These are phyloP conservation scores for Barnettozyma salicaria DNA, from an alignment of 805 yeast species.

Conservation along the genomic window DNA sequence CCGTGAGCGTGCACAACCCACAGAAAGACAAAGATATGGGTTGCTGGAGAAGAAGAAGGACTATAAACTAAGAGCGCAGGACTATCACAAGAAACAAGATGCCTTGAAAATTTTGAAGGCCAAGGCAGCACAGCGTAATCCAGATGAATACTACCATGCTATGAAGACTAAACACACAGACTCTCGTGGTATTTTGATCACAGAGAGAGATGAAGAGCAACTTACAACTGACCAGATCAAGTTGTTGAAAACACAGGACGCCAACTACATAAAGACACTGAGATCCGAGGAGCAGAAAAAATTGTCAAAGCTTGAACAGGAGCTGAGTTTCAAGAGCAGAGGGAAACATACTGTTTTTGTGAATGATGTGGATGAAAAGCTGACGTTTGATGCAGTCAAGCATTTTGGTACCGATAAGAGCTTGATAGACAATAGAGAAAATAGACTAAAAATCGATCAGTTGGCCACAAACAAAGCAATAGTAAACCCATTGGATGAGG, in stretches of 20 bases:
- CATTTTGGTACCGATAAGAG: conserved; percentile 67
- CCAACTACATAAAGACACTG: conserved; percentile 75
- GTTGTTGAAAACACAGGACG: conserved; percentile 84
- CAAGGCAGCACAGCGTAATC: conserved; percentile 72
- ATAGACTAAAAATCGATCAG: conserved; percentile 14
- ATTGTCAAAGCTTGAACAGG: conserved; percentile 45
- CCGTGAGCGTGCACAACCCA: conserved; percentile 85
- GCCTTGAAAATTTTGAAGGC: conserved; percentile 62
- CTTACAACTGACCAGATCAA: conserved; percentile 71
- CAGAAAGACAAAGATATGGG: conserved; percentile 68
- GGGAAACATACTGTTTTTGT: conserved; percentile 88
- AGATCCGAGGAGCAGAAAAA: conserved; percentile 62
- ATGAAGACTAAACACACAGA: conserved; percentile 74
- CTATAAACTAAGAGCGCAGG: conserved; percentile 64
- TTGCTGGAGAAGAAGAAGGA: conserved; percentile 90
- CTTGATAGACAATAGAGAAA: conserved; percentile 25
- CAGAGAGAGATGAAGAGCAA: conserved; percentile 58
- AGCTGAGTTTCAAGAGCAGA: conserved; percentile 43
- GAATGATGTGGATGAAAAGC: conserved; percentile 50
- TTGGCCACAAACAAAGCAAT: too few relatives aligned
- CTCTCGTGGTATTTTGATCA: conserved; percentile 56
- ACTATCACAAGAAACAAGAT: conserved; percentile 53
- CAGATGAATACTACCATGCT: conserved; percentile 95
- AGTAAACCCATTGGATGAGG: conserved; percentile 26
- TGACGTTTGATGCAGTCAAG: conserved; percentile 54